Base-by-base conservation (phyloP, 805 yeast species). In the Cyberlindnera samutprakarnensis region DNA sequence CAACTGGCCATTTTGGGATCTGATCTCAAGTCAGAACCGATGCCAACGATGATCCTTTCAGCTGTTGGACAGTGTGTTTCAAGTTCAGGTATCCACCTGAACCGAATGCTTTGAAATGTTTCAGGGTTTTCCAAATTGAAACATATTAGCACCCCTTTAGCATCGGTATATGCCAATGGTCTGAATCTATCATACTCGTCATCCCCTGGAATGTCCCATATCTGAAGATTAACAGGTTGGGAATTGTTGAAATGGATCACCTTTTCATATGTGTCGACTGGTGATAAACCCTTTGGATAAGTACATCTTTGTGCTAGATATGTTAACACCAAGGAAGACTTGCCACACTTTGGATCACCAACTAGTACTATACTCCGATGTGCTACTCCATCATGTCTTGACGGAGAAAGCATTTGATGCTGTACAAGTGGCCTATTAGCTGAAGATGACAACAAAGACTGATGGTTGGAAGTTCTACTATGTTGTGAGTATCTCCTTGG, bases 201-300 rank as follows among this genome's bases (percentile, higher is more conserved):
- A 35, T 51, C 51, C 10, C 65, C 65, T 5, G 64, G 64, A 28
- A 64, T 54, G 49, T 64, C 68, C 66, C 68, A 63, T n/a, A 63
- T 55, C 24, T 40, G 43, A 27, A 51, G 40, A 21, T 54, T 56
- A 35, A 60, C 49, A 26, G 49, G 20, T 3, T 50, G 57, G 13
- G 31, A 23, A 21, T 41, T 29, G 26, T 35, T 32, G 14, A 46
- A 36, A 14, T 33, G 34, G 6, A 44, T 33, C 1, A 28, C 28
- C 25, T 38, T 46, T 3, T 43, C 43, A 33, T 49, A 48, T 1
- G 51, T 48, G 11, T 51, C 54, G 28, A 51, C 45, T 7, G 39
- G 14, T 2, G 32, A 21, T 10, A 37, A 24, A 5, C 32, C 28
- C 5, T 25, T 14, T 3, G 48, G 31, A 1, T 15, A 6, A 4